Base-by-base conservation (phyloP, 2,329 filamentous ascomycete genomes). In the Trichoderma sp. region DNA sequence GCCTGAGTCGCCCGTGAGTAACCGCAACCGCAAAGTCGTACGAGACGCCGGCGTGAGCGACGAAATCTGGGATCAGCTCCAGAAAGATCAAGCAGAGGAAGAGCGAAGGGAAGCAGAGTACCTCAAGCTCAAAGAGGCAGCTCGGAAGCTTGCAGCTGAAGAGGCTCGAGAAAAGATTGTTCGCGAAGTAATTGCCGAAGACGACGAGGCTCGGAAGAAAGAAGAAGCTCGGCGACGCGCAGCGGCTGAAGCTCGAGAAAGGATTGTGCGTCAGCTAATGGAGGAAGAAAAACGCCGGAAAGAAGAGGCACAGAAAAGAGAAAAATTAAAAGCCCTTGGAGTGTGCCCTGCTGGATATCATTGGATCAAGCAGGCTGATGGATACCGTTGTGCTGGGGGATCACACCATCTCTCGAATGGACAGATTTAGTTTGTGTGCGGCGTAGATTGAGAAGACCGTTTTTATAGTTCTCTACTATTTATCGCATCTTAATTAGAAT, bases 371-470 rank as follows among this genome's bases (percentile, higher is more conserved):
- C 84, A 89, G 73, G 51, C 2, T 1, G 74, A 73, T 1, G 90
- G 90, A 0, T 93, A 87, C 76, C 77, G 88, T 5, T 92, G 90
- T 78, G 83, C 83, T 0, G 90, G 85, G 0, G 90, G 90, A 0
- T 74, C 74, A 2, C 90, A 92, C 78, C 90, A 68, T 69, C 32
- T 78, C 28, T 7, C 74, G 0, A 55, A 76, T 26, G 69, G n/a
- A 43, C 21, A 58, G 14, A 30, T 69, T 69, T 51, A 26, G 30
- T 14, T 61, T 8, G 5, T 21, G 30, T 21, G 18, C 46, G 28
- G 4, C 4, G 5, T 66, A 66, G 34, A 46, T 59, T 46, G 58
- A 46, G 7, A 60, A 24, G 16, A 10, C 16, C 16, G 6, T 10
- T 54, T 55, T 54, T 26, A 26, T 26, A 26, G 2, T 2, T 26